Evolutionary conservation across 129 eudicot species (phyloP).

Genomic region (Artemisia annua): DNA sequence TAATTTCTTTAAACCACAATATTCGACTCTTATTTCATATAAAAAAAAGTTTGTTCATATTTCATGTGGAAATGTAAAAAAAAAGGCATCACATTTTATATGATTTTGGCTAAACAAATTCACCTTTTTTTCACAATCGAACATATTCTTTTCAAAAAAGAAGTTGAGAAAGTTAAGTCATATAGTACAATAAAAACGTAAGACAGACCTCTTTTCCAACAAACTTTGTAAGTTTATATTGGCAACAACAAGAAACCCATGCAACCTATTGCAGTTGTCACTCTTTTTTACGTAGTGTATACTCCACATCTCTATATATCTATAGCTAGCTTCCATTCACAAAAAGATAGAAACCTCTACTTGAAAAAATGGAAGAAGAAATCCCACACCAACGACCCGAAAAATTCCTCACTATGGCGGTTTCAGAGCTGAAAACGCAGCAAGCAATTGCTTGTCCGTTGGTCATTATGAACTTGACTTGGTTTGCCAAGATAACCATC

Average conservation of each 20-base stretch:
- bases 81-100: neutral
- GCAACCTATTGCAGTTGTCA: slow-evolving; percentile 31
- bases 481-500: slow-evolving; percentile 74
- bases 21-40: neutral
- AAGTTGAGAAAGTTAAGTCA: slow-evolving; percentile 4
- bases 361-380: slow-evolving; percentile 30
- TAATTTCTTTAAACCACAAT: neutral
- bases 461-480: slow-evolving; percentile 65
- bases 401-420: slow-evolving; percentile 18
- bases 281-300: neutral
- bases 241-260: slow-evolving; percentile 37
- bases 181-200: slow-evolving; percentile 13
- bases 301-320: slow-evolving; percentile 8
- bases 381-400: slow-evolving; percentile 24
- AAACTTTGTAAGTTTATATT: slow-evolving; percentile 15
- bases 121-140: neutral
- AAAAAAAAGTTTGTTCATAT: neutral
- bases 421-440: slow-evolving; percentile 65
- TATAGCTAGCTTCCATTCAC: slow-evolving; percentile 8
- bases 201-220: slow-evolving; percentile 8
- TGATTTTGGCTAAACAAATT: neutral
- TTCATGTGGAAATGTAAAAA: neutral
- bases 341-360: neutral
- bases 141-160: neutral
- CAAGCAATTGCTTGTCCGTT: slow-evolving; percentile 55